Evolutionary conservation across 495 filamentous ascomycete species (phyloP).

Genomic region (Apiosordaria backusii): DNA sequence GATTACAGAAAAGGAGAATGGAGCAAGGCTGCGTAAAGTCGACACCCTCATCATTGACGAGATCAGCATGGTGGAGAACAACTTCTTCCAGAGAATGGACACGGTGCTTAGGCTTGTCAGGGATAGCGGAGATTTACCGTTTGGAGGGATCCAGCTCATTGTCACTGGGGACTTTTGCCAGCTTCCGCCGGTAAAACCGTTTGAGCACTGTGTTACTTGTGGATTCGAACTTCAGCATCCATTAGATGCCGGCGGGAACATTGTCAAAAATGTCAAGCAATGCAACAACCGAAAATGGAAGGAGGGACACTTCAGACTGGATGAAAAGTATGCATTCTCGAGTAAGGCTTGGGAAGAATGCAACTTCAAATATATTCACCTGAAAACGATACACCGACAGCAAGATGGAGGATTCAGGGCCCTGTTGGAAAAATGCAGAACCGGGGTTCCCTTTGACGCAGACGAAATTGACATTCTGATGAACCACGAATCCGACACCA

Average conservation of each 20-base stretch:
- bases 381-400: conserved; percentile 53
- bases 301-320: background rate
- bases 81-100: conserved; percentile 53
- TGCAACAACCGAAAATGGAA: background rate
- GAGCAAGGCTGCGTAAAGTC: conserved; percentile 26
- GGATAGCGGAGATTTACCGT: conserved; percentile 46
- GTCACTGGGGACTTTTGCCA: conserved; percentile 98
- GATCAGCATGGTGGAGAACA: conserved; percentile 53
- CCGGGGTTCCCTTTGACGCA: conserved; percentile 37
- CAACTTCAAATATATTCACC: conserved; percentile 38
- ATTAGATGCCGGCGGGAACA: too few species aligned
- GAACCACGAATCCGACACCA: conserved; percentile 41
- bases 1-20: background rate
- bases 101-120: conserved; percentile 44
- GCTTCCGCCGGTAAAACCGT: conserved; percentile 72
- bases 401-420: conserved; percentile 46
- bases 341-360: conserved; percentile 37
- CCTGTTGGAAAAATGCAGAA: conserved; percentile 50
- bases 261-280: background rate
- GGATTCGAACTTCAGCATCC: background rate
- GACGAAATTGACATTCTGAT: conserved; percentile 44
- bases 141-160: conserved; percentile 89
- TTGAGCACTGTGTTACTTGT: background rate
- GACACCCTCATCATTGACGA: conserved; percentile 48
- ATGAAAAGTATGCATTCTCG: conserved; percentile 41